A percentile compares a stretch with the other conserved stretches of the same genome.
These are phyloP conservation scores for Solanum lignicaule DNA, from an alignment of 257 asterid species.

Conservation along the genomic window DNA sequence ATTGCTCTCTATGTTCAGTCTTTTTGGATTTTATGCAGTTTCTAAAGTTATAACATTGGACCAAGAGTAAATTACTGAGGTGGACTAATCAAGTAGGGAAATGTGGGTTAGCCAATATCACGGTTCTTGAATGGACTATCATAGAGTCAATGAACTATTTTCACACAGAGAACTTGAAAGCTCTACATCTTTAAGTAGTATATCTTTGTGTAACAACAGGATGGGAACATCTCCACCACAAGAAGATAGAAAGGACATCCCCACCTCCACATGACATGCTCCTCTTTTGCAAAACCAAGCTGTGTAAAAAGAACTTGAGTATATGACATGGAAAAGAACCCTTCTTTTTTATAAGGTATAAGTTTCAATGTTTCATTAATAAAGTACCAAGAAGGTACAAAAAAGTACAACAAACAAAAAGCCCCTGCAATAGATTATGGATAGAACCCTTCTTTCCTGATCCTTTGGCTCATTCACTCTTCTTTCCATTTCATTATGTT, in stretches of 20 bases:
- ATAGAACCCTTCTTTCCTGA: neutral
- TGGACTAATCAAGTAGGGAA: neutral
- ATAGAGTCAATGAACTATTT: neutral
- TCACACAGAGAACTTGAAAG: neutral
- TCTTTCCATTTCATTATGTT: neutral
- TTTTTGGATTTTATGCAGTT: neutral
- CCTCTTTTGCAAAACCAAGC: neutral
- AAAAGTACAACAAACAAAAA: neutral
- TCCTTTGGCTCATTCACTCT: neutral
- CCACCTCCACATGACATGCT: neutral
- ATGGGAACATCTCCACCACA: neutral
- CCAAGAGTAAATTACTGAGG: neutral
- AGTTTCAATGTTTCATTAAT: neutral
- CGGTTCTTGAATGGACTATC: neutral
- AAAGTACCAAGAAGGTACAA: neutral
- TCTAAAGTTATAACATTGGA: neutral
- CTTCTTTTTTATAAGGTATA: neutral
- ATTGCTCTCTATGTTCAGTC: neutral
- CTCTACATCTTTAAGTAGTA: neutral
- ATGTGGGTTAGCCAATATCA: neutral
- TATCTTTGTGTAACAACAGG: neutral
- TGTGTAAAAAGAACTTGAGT: neutral
- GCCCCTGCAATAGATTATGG: neutral
- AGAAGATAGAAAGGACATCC: neutral
- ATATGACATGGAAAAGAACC: neutral